Conservation (phyloP, 805 yeast genomes). For the Priceomyces carsonii region DNA sequence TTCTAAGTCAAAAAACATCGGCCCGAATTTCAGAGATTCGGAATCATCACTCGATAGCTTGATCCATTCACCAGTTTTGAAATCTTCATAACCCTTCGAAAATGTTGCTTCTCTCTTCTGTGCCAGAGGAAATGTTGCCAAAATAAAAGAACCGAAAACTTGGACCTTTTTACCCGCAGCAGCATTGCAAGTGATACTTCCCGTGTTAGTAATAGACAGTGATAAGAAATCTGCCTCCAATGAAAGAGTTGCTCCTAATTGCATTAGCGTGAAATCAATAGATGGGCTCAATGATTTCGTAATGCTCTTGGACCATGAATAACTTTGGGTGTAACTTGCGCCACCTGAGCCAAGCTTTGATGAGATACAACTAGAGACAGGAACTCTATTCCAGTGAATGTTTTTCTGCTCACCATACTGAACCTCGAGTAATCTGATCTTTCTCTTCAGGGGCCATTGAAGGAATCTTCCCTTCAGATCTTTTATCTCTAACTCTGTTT, state of each 20-base stretch:
- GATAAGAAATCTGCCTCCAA: conserved; percentile 12
- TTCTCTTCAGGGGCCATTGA: conserved; percentile 5
- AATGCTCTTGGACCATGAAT: conserved; percentile 10
- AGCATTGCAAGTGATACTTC: conserved; percentile 17
- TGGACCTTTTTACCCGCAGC: conserved; percentile 18
- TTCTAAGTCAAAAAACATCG: conserved; percentile 15
- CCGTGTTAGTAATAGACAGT: conserved; percentile 11
- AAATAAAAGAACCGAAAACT: conserved; percentile 16
- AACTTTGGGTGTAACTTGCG: conserved; percentile 16
- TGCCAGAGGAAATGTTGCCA: conserved; percentile 15
- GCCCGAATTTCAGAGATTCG: conserved; percentile 11
- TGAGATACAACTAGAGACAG: conserved; percentile 19
- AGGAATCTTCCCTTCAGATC: not conserved
- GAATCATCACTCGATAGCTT: conserved; percentile 5
- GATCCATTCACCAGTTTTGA: conserved; percentile 11
- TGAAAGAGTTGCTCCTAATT: conserved; percentile 10
- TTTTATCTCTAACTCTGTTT: conserved; percentile 3
- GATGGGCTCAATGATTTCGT: conserved; percentile 7
- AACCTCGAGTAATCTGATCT: conserved; percentile 19
- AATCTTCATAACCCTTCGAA: conserved; percentile 6
- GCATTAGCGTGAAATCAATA: conserved; percentile 4
- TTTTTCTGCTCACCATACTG: conserved; percentile 14
- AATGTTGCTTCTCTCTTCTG: conserved; percentile 10
- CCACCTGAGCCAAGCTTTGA: conserved; percentile 15
- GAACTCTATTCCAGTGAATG: conserved; percentile 8